These are phyloP conservation scores for Asterionellopsis glacialis DNA, from an alignment of 108 stramenopile genomes.

Conservation along the genomic window DNA sequence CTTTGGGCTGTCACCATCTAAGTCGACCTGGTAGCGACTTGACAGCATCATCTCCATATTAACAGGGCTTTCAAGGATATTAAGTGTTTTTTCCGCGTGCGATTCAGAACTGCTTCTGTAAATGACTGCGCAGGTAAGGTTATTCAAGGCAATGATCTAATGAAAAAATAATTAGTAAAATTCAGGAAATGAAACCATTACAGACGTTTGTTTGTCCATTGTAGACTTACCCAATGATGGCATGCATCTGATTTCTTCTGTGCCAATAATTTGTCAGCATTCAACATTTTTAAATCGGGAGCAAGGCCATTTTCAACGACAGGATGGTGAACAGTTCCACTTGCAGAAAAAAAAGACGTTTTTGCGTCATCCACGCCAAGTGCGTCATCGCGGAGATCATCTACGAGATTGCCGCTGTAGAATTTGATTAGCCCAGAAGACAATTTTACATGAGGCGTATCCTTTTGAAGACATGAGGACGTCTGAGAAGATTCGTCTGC, in stretches of 20 bases:
- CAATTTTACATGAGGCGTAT: too few relatives aligned
- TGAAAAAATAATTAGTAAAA: too few relatives aligned
- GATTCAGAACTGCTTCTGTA: not conserved
- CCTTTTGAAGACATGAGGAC: too few relatives aligned
- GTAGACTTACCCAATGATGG: slow-evolving; percentile 20
- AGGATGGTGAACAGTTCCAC: too few relatives aligned
- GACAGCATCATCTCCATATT: slow-evolving; percentile 31
- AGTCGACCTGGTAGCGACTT: slow-evolving; percentile 11
- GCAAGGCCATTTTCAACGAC: too few relatives aligned
- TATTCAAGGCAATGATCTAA: slow-evolving; percentile 3
- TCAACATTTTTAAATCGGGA: slow-evolving; percentile 19
- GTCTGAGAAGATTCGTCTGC: too few relatives aligned
- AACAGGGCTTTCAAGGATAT: slow-evolving; percentile 25
- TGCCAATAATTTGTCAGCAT: slow-evolving; percentile 17
- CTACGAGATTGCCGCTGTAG: too few relatives aligned
- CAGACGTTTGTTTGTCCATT: not conserved
- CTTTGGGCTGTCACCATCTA: slow-evolving; percentile 33
- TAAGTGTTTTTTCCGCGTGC: not conserved
- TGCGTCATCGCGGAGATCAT: too few relatives aligned
- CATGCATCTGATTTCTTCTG: slow-evolving; percentile 23
- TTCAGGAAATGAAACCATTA: too few relatives aligned
- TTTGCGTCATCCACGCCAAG: too few relatives aligned
- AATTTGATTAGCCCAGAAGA: too few relatives aligned
- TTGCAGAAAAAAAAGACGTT: too few relatives aligned
- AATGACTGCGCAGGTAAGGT: not conserved